These are phyloP conservation scores for Penicillium robsamsonii DNA, from an alignment of 495 filamentous ascomycete genomes.

Conservation along the genomic window DNA sequence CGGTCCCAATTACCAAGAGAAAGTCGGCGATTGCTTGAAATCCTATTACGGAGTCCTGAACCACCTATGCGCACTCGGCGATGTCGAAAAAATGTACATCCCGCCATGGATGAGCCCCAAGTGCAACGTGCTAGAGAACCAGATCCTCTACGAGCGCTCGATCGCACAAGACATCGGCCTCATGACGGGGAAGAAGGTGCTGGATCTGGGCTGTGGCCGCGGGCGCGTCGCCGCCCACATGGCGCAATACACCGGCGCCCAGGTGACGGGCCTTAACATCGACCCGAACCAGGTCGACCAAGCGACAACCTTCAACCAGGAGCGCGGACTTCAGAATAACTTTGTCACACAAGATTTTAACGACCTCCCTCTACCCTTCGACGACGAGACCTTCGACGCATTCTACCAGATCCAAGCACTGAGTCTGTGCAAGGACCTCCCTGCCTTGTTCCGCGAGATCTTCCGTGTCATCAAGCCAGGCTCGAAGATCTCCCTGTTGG, in stretches of 20 bases:
- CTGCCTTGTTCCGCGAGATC: slow-evolving; percentile 52
- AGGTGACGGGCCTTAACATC: slow-evolving; percentile 61
- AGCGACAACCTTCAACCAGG: slow-evolving; percentile 50
- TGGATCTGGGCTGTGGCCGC: slow-evolving; percentile 61
- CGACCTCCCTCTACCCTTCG: slow-evolving; percentile 56
- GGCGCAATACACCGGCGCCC: slow-evolving; percentile 53
- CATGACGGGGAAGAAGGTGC: slow-evolving; percentile 47
- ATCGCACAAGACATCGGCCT: slow-evolving; percentile 54
- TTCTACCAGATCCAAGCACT: slow-evolving; percentile 67
- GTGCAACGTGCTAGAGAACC: slow-evolving; percentile 49
- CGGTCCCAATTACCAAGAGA: slow-evolving; percentile 57
- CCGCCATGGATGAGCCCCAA: slow-evolving; percentile 60
- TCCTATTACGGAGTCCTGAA: slow-evolving; percentile 64
- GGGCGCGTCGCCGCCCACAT: slow-evolving; percentile 63
- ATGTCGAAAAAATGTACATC: slow-evolving; percentile 70
- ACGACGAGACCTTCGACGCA: slow-evolving; percentile 54
- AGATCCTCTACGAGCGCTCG: slow-evolving; percentile 60
- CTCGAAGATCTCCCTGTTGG: slow-evolving; percentile 54
- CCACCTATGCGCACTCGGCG: slow-evolving; percentile 63
- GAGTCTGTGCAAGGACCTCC: slow-evolving; percentile 57
- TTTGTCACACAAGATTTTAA: slow-evolving; percentile 61
- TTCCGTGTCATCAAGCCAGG: slow-evolving; percentile 58
- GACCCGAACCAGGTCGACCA: slow-evolving; percentile 61
- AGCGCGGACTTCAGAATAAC: slow-evolving; percentile 48
- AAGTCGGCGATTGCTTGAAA: slow-evolving; percentile 58